These are phyloP conservation scores for Balansia obtecta DNA, from an alignment of 2,329 filamentous ascomycete species.

Conservation along the genomic window DNA sequence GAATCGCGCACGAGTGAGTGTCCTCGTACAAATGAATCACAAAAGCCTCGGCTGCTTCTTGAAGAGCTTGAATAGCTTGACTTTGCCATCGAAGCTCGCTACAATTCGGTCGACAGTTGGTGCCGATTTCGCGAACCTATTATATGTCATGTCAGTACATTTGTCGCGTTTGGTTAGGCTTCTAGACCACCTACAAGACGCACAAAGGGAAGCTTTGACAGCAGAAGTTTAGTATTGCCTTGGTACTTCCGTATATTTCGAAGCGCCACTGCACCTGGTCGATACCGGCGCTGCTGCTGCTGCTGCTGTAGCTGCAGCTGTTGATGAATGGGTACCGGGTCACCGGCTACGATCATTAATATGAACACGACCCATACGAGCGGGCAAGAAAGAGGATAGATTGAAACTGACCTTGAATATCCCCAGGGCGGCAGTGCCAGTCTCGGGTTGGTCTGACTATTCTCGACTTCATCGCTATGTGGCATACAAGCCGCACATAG, in stretches of 20 bases:
- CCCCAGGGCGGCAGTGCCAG: slow-evolving; percentile 20
- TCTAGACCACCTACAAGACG: slow-evolving; percentile 43
- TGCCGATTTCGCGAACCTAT: slow-evolving; percentile 53
- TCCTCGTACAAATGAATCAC: slow-evolving; percentile 86
- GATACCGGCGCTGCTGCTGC: slow-evolving; percentile 52
- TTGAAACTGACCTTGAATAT: slow-evolving; percentile 24
- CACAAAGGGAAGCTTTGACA: slow-evolving; percentile 70
- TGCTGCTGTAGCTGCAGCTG: slow-evolving; percentile 45
- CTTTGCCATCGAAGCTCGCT: slow-evolving; percentile 87
- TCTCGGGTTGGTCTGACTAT: neutral
- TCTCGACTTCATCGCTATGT: slow-evolving; percentile 1
- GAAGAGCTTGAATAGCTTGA: slow-evolving; percentile 82
- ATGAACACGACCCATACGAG: too few species aligned
- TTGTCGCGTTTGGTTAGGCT: neutral
- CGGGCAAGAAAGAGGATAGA: too few species aligned
- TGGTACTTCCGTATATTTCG: slow-evolving; percentile 89
- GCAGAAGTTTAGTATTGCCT: slow-evolving; percentile 74
- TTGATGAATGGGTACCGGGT: slow-evolving; percentile 52
- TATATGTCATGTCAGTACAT: neutral
- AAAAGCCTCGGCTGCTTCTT: slow-evolving; percentile 94
- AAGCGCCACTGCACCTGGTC: slow-evolving; percentile 72
- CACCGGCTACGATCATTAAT: slow-evolving; percentile 45
- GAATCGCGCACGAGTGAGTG: slow-evolving; percentile 81
- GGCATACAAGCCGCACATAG: neutral
- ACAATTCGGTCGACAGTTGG: slow-evolving; percentile 47